These are phyloP conservation scores for Cryphonectria nitschkei DNA, from an alignment of 2,329 filamentous ascomycete genomes.

Conservation along the genomic window DNA sequence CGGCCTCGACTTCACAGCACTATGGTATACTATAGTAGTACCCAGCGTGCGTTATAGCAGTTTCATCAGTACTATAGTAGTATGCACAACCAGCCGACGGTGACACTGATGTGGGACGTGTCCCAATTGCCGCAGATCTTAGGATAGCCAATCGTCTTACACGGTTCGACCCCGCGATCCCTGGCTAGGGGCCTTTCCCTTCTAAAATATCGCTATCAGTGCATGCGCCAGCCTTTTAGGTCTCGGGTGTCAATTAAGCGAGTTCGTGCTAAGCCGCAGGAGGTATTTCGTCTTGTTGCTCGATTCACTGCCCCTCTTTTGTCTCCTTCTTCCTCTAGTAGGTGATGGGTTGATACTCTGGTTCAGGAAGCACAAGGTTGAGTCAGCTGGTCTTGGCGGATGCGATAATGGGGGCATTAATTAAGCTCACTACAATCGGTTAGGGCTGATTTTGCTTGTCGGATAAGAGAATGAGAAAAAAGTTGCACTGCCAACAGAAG, in stretches of 20 bases:
- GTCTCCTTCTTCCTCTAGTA: not conserved
- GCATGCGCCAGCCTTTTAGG: not conserved
- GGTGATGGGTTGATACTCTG: not conserved
- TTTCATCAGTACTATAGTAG: not conserved
- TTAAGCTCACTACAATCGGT: not conserved
- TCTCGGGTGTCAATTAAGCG: not conserved
- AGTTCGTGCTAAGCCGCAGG: not conserved
- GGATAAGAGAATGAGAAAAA: not conserved
- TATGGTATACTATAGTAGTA: not conserved
- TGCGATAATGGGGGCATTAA: not conserved
- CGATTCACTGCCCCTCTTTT: not conserved
- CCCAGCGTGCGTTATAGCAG: not conserved
- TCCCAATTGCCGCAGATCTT: slow-evolving; percentile 8
- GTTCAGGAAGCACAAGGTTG: not conserved
- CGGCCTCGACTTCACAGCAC: not conserved
- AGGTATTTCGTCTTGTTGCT: not conserved
- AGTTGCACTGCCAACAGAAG: not conserved
- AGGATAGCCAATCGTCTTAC: slow-evolving; percentile 26
- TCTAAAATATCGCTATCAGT: slow-evolving; percentile 9
- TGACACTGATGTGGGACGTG: slow-evolving; percentile 3
- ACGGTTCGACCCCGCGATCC: slow-evolving; percentile 2
- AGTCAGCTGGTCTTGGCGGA: not conserved
- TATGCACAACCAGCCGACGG: not conserved
- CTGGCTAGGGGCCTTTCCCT: not conserved
- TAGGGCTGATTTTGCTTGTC: not conserved